Conservation (phyloP, 805 yeast genomes). For the Jamesozyma piceae region DNA sequence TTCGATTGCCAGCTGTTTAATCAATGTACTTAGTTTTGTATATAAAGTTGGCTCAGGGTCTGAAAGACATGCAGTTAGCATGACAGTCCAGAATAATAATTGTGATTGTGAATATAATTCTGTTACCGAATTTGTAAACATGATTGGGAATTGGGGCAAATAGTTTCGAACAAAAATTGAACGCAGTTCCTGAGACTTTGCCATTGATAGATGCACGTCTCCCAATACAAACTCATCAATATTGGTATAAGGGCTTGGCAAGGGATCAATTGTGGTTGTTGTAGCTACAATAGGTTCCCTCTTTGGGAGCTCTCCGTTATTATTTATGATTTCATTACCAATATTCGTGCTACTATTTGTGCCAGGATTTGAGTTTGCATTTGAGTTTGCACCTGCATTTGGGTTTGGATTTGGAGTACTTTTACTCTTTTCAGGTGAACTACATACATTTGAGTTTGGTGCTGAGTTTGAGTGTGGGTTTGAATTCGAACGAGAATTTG, state of each 20-base stretch:
- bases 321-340: neutral
- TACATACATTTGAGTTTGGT: neutral
- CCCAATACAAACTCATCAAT: constrained; percentile 67
- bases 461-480: constrained; percentile 8
- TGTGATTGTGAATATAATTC: constrained; percentile 79
- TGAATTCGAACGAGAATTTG: constrained; percentile 7
- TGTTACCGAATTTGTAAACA: constrained; percentile 58
- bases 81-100: constrained; percentile 82
- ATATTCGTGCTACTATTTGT: neutral
- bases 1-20: constrained; percentile 80
- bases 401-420: neutral
- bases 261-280: constrained; percentile 22
- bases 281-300: constrained; percentile 20
- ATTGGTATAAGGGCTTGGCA: constrained; percentile 24
- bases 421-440: neutral
- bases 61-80: constrained; percentile 73
- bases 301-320: neutral
- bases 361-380: neutral
- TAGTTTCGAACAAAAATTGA: constrained; percentile 54
- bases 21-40: constrained; percentile 61
- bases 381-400: neutral
- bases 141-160: constrained; percentile 71
- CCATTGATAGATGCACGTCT: constrained; percentile 55
- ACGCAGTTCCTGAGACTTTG: constrained; percentile 66
- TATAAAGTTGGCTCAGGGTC: constrained; percentile 83